Evolutionary conservation across 345 rosid genomes (phyloP), one percentile per base, ranked within the genome.

Genomic region (Hypericum perforatum): DNA sequence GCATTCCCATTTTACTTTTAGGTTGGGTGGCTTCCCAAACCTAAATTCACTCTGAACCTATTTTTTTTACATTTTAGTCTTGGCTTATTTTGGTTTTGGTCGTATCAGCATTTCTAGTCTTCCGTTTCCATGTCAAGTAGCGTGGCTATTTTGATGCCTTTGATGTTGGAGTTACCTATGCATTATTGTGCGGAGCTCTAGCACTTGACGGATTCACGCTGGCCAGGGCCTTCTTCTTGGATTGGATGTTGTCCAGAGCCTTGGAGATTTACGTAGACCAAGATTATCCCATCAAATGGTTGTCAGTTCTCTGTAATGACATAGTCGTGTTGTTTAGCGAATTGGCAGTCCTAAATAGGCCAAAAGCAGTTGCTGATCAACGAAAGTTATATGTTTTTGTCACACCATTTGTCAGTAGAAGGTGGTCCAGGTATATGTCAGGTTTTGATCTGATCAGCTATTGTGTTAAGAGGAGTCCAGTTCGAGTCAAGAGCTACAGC

Each of bases 171-270:
- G 51, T 63, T 8, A 56, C 45, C 42, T 38, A 11, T 7, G 11
- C 57, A 7, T 49, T 59, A 45, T 60, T 65, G 11, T 22, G n/a
- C 9, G 46, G 63, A 11, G 70, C 70, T 42, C 53, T 59, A 6
- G 45, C 12, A 7, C 60, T 65, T 6, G 70, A 65, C 6, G 11
- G 47, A 3, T 48, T 12, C 41, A 54, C 56, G 14, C 9, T 54
- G 0, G 11, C 36, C 15, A 16, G 32, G 8, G 16, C 54, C 7
- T 11, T 59, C 43, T 53, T 37, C 48, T 65, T 64, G 1, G 54
- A 65, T 14, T 59, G 70, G 70, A 65, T 59, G 1, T 8, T 53
- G 16, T 52, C 32, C 7, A 16, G 44, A 22, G 32, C 32, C 32
- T 22, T 22, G 32, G 32, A 22, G 32, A 22, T 22, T 22, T 22